phyloP scores from a whole-genome alignment of 306 rosid genomes.

The Lupinus albus region DNA sequence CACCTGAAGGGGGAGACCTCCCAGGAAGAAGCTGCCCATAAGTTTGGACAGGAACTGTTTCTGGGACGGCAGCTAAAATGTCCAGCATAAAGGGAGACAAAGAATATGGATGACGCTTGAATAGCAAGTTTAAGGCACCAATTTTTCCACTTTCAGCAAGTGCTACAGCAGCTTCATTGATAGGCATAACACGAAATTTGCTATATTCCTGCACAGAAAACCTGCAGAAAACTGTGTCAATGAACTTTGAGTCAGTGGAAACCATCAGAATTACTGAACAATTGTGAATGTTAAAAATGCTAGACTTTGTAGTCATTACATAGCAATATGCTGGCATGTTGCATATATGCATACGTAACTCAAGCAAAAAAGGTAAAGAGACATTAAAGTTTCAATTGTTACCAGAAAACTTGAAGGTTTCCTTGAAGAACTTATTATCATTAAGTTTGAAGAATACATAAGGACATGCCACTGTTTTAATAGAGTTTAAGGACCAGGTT shows the following conservation, averaged over 20 bases:
- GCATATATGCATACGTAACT: background rate
- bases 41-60: constrained; percentile 84
- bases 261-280: constrained; percentile 50
- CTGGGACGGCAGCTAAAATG: constrained; percentile 85
- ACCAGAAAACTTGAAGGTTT: constrained; percentile 1
- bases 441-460: constrained; percentile 29
- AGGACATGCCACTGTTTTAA: constrained; percentile 12
- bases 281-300: constrained; percentile 24
- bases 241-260: constrained; percentile 61
- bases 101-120: constrained; percentile 92
- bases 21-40: constrained; percentile 98
- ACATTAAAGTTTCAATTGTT: constrained; percentile 20
- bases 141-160: constrained; percentile 94
- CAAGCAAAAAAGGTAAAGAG: constrained; percentile 15
- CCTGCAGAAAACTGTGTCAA: constrained; percentile 82
- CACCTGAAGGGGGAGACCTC: constrained; percentile 71
- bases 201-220: constrained; percentile 93
- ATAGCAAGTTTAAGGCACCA: constrained; percentile 86
- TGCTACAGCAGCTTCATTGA: constrained; percentile 70
- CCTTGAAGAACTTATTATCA: constrained; percentile 19
- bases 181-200: constrained; percentile 80
- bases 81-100: constrained; percentile 70
- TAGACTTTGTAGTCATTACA: constrained; percentile 30
- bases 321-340: constrained; percentile 8
- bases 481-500: background rate